Conservation (phyloP, 805 yeast species). For the Ogataea methylovora region DNA sequence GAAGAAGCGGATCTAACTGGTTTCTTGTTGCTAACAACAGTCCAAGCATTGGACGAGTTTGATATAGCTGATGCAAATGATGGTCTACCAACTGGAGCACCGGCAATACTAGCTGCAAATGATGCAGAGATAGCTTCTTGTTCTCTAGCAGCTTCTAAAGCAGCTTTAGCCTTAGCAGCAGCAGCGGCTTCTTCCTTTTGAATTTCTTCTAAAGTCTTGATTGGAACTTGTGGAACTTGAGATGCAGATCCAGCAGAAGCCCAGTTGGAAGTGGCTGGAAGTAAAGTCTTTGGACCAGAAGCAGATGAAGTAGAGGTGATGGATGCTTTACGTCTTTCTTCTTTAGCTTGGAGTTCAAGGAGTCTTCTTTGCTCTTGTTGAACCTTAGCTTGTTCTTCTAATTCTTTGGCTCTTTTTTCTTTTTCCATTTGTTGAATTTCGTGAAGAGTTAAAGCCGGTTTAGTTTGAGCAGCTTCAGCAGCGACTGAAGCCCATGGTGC, state of each 20-base stretch:
- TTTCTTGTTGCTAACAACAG: slow-evolving; percentile 33
- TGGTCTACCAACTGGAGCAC: slow-evolving; percentile 8
- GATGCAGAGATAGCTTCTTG: slow-evolving; percentile 13
- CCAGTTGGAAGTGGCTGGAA: slow-evolving; percentile 31
- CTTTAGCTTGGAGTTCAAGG: not conserved
- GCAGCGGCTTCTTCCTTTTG: slow-evolving; percentile 44
- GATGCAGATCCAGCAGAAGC: slow-evolving; percentile 17
- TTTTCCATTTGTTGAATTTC: slow-evolving; percentile 43
- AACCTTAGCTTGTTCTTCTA: slow-evolving; percentile 30
- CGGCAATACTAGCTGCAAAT: slow-evolving; percentile 16
- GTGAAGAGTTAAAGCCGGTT: slow-evolving; percentile 38
- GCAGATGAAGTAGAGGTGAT: slow-evolving; percentile 6
- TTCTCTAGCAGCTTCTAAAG: slow-evolving; percentile 5
- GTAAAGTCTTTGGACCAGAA: slow-evolving; percentile 17
- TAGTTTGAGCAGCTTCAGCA: slow-evolving; percentile 10
- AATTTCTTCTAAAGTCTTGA: slow-evolving; percentile 53
- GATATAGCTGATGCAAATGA: slow-evolving; percentile 18
- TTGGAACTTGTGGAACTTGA: slow-evolving; percentile 17
- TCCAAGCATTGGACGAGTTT: slow-evolving; percentile 21
- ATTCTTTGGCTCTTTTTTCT: slow-evolving; percentile 26
- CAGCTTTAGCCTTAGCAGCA: slow-evolving; percentile 21
- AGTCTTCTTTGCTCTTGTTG: slow-evolving; percentile 13
- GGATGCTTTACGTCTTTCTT: slow-evolving; percentile 10
- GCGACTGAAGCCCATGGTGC: slow-evolving; percentile 51
- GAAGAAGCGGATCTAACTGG: slow-evolving; percentile 19